Evolutionary conservation across 1,139 yeast species (phyloP), one percentile per base, ranked within the genome.

Genomic region (Zhuliangozyma blackwelliae): DNA sequence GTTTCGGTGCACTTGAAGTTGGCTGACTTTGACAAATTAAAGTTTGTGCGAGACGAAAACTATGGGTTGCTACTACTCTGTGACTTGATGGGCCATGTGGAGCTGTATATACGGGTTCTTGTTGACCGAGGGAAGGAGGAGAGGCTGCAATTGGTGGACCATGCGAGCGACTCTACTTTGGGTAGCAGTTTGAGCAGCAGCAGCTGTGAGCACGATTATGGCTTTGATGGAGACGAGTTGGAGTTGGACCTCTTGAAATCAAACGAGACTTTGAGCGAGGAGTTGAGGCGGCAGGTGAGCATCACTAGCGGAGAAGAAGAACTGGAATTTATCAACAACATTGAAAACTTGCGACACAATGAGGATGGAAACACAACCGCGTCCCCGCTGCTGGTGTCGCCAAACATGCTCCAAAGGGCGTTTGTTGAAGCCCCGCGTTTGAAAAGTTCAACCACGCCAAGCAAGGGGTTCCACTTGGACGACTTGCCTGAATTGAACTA

Each of bases 271-370:
- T 34, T 44, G 28, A 35, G 27, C 25, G 45, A 41, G 20, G 45
- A 43, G 27, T 37, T 39, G 25, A 34, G 28, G 33, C 25, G 40
- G 23, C 32, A 37, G 20, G 37, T 30, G 29, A 39, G 38, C 28
- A 43, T 38, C 16, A 31, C 36, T 6, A 39, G 43, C 26, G 36
- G 30, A 8, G 30, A 21, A n/a, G 33, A 30, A 16, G 32, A 31
- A 12, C 30, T 32, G 26, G 32, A 26, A 7, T 46, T 46, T 35
- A 38, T 46, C 11, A 29, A 46, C 10, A 59, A 63, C 34, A 46
- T 64, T 31, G 52, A 54, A 37, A 65, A 65, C 43, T 40, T 65
- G 36, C 45, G 69, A 28, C 71, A 65, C 36, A 65, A 65, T 38
- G 68, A 63, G 34, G 49, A 37, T 7, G 43, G 40, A 11, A n/a